A percentile compares a stretch with the other conserved stretches of the same genome.
Evolutionary conservation across 306 rosid species (phyloP).

Genomic region (Begonia loranthoides): DNA sequence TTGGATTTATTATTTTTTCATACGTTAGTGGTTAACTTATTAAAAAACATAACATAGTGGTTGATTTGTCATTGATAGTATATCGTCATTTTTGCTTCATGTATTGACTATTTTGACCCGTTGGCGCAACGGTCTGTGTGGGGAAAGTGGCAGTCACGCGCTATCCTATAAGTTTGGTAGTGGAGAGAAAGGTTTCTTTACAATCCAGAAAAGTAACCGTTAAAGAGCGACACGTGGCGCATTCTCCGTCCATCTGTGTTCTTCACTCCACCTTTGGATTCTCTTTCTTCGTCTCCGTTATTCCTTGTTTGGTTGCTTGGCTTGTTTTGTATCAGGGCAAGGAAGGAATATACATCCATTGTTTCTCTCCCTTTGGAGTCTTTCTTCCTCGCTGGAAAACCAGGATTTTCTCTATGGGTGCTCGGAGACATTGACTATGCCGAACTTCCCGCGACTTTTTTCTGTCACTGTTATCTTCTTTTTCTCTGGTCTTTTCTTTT

Average conservation of each 20-base stretch:
- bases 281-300: slow-evolving; percentile 15
- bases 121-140: no score
- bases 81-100: no score
- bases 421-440: slow-evolving; percentile 22
- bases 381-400: slow-evolving; percentile 26
- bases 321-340: slow-evolving; percentile 15
- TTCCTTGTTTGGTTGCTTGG: slow-evolving; percentile 26
- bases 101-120: no score
- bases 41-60: no score
- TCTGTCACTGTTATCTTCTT: slow-evolving; percentile 8
- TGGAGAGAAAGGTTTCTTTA: not conserved
- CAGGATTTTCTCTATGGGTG: slow-evolving; percentile 14
- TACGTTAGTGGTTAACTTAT: no score
- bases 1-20: no score
- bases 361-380: slow-evolving; percentile 32
- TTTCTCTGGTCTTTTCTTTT: slow-evolving; percentile 2
- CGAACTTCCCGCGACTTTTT: slow-evolving; percentile 9
- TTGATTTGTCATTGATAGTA: no score
- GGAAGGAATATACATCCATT: slow-evolving; percentile 19
- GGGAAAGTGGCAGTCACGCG: no score
- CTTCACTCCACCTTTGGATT: slow-evolving; percentile 39
- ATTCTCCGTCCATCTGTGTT: slow-evolving; percentile 32
- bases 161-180: no score
- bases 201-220: slow-evolving; percentile 47
- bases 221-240: slow-evolving; percentile 39